Conservation (phyloP, 164 flowering plant genomes). For the Piper longum region DNA sequence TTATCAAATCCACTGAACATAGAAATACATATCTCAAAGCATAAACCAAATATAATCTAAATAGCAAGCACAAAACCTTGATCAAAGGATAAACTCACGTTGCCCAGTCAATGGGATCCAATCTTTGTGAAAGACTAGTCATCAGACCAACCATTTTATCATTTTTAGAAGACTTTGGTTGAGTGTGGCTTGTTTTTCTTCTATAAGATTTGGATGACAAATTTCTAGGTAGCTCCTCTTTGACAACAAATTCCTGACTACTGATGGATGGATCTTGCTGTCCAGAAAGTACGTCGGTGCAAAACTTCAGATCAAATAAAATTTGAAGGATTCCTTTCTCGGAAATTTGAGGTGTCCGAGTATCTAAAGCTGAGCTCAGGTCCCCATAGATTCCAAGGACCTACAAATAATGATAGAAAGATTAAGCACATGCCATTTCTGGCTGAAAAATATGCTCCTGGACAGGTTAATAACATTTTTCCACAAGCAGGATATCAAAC, state of each 20-base stretch:
- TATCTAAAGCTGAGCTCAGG: constrained; percentile 38
- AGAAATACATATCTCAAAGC: too few relatives aligned
- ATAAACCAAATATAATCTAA: too few relatives aligned
- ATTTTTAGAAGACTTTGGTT: constrained; percentile 26
- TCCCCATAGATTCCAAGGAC: constrained; percentile 49
- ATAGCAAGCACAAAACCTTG: too few relatives aligned
- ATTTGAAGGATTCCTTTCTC: constrained; percentile 86
- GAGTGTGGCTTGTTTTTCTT: constrained; percentile 44
- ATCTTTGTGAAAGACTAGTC: constrained; percentile 44
- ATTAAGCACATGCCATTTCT: background rate
- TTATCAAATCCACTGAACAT: too few relatives aligned
- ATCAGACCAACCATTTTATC: constrained; percentile 36
- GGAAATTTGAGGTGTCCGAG: constrained; percentile 36
- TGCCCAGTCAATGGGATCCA: constrained; percentile 98
- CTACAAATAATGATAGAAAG: constrained; percentile 17
- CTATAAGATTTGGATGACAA: constrained; percentile 34
- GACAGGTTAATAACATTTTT: background rate
- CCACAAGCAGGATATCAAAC: constrained; percentile 18
- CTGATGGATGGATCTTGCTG: constrained; percentile 17
- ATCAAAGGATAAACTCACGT: constrained; percentile 46
- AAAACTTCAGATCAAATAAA: constrained; percentile 68
- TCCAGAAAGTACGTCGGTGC: constrained; percentile 71
- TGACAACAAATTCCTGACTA: constrained; percentile 20
- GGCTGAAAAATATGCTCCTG: background rate
- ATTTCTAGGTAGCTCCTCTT: constrained; percentile 28